Evolutionary conservation across 176 grass and related monocot genomes (phyloP).

Genomic region (Bothriochloa decipiens): DNA sequence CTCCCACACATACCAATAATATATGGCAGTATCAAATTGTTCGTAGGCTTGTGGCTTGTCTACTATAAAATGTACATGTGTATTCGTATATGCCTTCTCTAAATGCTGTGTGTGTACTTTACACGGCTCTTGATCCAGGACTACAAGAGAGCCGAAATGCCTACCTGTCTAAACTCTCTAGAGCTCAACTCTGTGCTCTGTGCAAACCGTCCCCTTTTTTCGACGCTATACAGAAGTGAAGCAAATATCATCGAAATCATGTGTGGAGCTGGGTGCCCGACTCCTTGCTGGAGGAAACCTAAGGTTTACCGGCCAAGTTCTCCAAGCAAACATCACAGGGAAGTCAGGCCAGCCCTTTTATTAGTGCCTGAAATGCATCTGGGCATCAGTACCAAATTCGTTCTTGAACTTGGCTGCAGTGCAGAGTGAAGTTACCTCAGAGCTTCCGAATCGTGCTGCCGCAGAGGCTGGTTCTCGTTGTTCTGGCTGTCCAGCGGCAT

Average conservation of each 20-base stretch:
- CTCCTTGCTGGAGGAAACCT: not conserved
- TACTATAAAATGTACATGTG: constrained; percentile 31
- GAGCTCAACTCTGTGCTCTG: constrained; percentile 15
- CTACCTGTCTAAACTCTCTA: constrained; percentile 53
- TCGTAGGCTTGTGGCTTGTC: not conserved
- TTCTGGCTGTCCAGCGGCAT: constrained; percentile 94
- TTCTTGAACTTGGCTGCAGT: not conserved
- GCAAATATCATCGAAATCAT: not conserved
- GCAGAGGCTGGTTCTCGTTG: constrained; percentile 71
- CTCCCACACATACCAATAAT: not conserved
- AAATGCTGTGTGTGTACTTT: not conserved
- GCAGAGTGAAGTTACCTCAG: constrained; percentile 37
- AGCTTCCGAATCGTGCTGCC: constrained; percentile 59
- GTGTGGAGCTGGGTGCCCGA: not conserved
- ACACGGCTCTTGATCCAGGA: not conserved
- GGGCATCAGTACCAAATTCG: not conserved
- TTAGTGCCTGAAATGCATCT: not conserved
- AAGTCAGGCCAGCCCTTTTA: not conserved
- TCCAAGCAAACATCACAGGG: not conserved
- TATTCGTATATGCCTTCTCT: constrained; percentile 15
- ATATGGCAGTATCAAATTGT: not conserved
- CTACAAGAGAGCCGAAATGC: constrained; percentile 31
- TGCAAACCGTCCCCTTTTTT: constrained; percentile 21
- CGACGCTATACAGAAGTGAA: constrained; percentile 37
- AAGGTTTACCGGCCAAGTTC: not conserved